These are phyloP conservation scores for Penicillium glabrum DNA, from an alignment of 2,329 filamentous ascomycete genomes.

Conservation along the genomic window DNA sequence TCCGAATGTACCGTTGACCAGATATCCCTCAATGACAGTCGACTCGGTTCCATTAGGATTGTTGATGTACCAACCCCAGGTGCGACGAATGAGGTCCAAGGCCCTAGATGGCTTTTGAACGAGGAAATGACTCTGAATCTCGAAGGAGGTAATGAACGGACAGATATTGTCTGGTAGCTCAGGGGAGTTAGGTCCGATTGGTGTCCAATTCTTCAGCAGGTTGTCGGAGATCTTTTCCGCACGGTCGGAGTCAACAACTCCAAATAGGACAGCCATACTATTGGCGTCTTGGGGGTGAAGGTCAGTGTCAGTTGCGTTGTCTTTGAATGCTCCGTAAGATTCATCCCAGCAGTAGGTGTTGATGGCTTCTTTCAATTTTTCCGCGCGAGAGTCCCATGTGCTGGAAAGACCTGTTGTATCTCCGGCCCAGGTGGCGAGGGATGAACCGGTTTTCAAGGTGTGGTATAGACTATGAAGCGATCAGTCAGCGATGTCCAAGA, in stretches of 20 bases:
- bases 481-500: background rate
- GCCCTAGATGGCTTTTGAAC: constrained; percentile 52
- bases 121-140: constrained; percentile 58
- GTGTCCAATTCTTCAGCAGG: constrained; percentile 55
- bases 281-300: constrained; percentile 64
- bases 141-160: constrained; percentile 60
- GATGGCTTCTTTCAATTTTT: constrained; percentile 46
- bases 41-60: constrained; percentile 59
- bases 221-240: constrained; percentile 44
- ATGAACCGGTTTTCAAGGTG: constrained; percentile 54
- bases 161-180: constrained; percentile 60
- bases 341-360: constrained; percentile 52
- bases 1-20: constrained; percentile 56
- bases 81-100: constrained; percentile 55
- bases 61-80: constrained; percentile 62
- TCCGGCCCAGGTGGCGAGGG: constrained; percentile 51
- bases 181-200: constrained; percentile 56
- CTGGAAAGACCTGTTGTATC: constrained; percentile 41
- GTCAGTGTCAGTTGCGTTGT: constrained; percentile 52
- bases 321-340: constrained; percentile 52
- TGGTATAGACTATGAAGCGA: constrained; percentile 45
- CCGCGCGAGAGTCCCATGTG: constrained; percentile 39
- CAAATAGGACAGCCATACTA: constrained; percentile 54
- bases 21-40: constrained; percentile 61
- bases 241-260: constrained; percentile 39